Evolutionary conservation across 2,329 filamentous ascomycete genomes (phyloP), one percentile per base, ranked within the genome.

Genomic region (Pseudogymnoascus sp.): DNA sequence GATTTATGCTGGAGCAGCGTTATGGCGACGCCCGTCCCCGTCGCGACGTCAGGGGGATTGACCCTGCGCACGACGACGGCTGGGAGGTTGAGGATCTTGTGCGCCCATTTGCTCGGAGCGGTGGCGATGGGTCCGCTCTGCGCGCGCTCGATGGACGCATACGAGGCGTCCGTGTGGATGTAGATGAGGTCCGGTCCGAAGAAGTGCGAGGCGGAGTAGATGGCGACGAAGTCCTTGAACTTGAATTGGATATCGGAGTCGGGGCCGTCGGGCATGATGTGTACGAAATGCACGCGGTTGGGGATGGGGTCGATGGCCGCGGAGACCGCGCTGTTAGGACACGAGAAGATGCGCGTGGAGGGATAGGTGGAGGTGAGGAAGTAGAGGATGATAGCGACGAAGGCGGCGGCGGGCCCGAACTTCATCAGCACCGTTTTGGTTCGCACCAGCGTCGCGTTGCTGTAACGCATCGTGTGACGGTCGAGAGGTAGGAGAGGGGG

Each of bases 251-350:
- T 61, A 1, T 63, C 61, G 10, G 62, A 26, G 2, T 65, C 67
- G 38, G 38, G 38, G 16, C 16, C 38, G 35, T 70, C 61, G 12
- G 62, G 50, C 16, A 68, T 64, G 35, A 72, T 62, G 64, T 67
- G 69, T 43, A 72, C 63, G 35, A 70, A 72, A 59, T 72, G 71
- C 4, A 72, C 70, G 37, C 68, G 63, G 46, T 69, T 68, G 4
- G 71, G 71, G 11, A 72, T 71, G 33, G 60, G 16, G 16, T 41
- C 16, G n/a, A 41, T 8, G 38, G 16, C 16, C 8, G 8, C 10
- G 38, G 38, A 11, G 16, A 8, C 16, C 16, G 38, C 16, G 38
- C 8, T 19, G 38, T 2, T 19, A 2, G 38, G 38, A 19, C 38
- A 41, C 8, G 38, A 19, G 16, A 41, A 41, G 38, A 8, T 41